Percentiles rank a stretch among this genome's conserved stretches.
Evolutionary conservation across 352 stramenopile species (phyloP).

Genomic region (Albugo candida): DNA sequence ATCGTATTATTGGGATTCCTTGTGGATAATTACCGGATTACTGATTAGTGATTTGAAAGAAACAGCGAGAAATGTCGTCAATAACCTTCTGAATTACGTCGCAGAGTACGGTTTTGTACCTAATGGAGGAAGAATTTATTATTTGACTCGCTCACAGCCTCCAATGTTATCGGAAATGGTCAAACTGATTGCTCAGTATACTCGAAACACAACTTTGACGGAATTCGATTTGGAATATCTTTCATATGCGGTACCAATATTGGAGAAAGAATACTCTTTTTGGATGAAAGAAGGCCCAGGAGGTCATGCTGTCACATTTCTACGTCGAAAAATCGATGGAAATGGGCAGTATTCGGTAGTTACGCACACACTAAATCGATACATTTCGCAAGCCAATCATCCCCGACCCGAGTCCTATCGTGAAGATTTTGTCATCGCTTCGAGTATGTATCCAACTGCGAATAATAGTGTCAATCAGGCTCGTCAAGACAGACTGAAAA

Average conservation of each 20-base stretch:
- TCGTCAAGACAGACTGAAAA: conserved; percentile 23
- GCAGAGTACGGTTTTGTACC: conserved; percentile 75
- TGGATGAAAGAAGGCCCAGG: conserved; percentile 61
- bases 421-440: conserved; percentile 51
- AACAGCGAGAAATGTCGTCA: conserved; percentile 61
- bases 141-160: conserved; percentile 77
- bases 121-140: conserved; percentile 83
- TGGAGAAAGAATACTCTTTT: conserved; percentile 67
- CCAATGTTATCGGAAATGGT: conserved; percentile 82
- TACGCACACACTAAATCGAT: conserved; percentile 53
- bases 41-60: conserved; percentile 61
- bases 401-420: conserved; percentile 76
- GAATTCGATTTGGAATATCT: conserved; percentile 34
- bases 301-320: conserved; percentile 37
- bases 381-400: conserved; percentile 43
- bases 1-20: conserved; percentile 87
- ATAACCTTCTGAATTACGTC: conserved; percentile 76
- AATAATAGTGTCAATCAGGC: background rate
- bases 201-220: conserved; percentile 13
- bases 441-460: conserved; percentile 33
- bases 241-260: conserved; percentile 23
- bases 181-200: conserved; percentile 19
- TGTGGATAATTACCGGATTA: conserved; percentile 82
- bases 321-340: background rate
- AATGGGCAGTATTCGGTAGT: conserved; percentile 2